These are phyloP conservation scores for Epichloe gansuensis DNA, from an alignment of 2,329 filamentous ascomycete species.

Conservation along the genomic window DNA sequence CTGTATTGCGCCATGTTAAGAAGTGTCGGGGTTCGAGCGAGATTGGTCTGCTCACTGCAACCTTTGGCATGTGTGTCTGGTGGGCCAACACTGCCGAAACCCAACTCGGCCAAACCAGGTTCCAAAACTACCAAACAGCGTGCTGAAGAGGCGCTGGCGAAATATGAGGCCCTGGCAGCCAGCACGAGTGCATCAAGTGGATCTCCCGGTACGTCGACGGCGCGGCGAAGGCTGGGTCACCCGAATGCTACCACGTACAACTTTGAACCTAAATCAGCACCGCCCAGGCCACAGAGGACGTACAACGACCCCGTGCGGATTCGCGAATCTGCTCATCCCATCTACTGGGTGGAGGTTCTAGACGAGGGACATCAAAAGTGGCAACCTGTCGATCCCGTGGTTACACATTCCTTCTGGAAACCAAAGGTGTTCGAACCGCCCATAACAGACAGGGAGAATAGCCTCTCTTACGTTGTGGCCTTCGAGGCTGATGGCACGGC, in stretches of 20 bases:
- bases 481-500: conserved; percentile 71
- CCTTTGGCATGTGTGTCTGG: conserved; percentile 54
- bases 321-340: conserved; percentile 61
- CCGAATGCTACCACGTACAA: conserved; percentile 41
- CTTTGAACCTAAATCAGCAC: conserved; percentile 30
- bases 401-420: conserved; percentile 64
- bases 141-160: conserved; percentile 9
- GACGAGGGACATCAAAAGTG: conserved; percentile 81
- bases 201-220: conserved; percentile 22
- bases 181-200: conserved; percentile 16
- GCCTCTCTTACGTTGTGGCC: conserved; percentile 69
- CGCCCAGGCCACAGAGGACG: conserved; percentile 19
- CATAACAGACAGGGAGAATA: conserved; percentile 60
- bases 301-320: conserved; percentile 31
- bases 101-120: conserved; percentile 17
- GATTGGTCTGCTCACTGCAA: conserved; percentile 85
- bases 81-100: conserved; percentile 34
- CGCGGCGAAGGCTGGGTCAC: conserved; percentile 38
- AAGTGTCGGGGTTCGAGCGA: conserved; percentile 64
- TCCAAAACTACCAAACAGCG: conserved; percentile 21
- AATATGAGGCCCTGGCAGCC: conserved; percentile 26
- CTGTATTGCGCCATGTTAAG: conserved; percentile 81
- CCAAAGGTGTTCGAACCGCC: conserved; percentile 72
- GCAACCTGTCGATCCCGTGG: conserved; percentile 76
- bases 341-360: conserved; percentile 92